phyloP scores from a whole-genome alignment of 805 yeast genomes.

The Barnettozyma siamensis region DNA sequence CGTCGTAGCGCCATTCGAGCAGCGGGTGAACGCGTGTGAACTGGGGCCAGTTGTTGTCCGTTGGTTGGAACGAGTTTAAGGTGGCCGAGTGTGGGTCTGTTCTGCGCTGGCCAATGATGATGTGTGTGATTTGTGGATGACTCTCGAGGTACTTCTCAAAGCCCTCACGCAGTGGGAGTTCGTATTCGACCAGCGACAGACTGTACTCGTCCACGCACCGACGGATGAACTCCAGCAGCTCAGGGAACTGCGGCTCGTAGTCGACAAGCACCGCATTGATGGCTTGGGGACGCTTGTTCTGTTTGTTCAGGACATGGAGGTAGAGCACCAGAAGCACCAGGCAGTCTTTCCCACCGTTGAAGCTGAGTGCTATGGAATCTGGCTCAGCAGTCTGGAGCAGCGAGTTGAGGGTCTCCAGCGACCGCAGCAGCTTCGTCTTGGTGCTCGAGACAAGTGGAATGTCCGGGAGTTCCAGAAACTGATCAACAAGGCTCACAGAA shows the following conservation, averaged over 20 bases:
- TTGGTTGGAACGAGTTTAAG: conserved; percentile 56
- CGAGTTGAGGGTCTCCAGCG: conserved; percentile 1
- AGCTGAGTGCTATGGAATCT: conserved; percentile 68
- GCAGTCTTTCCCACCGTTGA: conserved; percentile 97
- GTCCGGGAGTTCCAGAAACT: too few species aligned
- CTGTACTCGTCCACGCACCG: conserved; percentile 48
- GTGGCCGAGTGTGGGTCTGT: conserved; percentile 78
- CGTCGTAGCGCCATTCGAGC: conserved; percentile 77
- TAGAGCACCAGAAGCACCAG: conserved; percentile 78
- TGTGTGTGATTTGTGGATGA: conserved; percentile 55
- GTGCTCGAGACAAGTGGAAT: conserved; percentile 1
- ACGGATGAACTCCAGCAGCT: conserved; percentile 61
- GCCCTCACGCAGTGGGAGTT: conserved; percentile 57
- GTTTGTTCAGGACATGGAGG: conserved; percentile 45
- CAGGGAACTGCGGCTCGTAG: conserved; percentile 65
- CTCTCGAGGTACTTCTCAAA: conserved; percentile 52
- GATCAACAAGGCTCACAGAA: too few species aligned
- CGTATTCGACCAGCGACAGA: conserved; percentile 39
- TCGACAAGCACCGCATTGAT: conserved; percentile 68
- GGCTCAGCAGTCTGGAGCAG: conserved; percentile 7
- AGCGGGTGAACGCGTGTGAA: conserved; percentile 85
- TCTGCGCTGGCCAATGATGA: conserved; percentile 82
- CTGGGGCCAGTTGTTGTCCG: conserved; percentile 90
- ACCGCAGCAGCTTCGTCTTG: conserved; percentile 1
- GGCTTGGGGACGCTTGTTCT: conserved; percentile 16